These are phyloP conservation scores for Stromatinia cepivora DNA, from an alignment of 2,329 filamentous ascomycete genomes.

Conservation along the genomic window DNA sequence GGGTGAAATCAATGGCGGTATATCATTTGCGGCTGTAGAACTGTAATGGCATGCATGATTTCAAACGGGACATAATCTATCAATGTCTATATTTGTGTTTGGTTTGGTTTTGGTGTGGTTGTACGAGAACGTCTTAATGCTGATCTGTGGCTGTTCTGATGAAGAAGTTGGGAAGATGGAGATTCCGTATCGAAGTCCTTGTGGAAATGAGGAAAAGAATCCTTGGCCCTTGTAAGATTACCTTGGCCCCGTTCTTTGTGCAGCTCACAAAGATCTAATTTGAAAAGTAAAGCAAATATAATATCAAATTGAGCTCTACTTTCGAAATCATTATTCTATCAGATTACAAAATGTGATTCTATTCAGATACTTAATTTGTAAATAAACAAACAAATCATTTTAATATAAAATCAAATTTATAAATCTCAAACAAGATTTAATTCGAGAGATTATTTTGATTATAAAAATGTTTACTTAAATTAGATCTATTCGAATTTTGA, in stretches of 20 bases:
- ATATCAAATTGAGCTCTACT: too few species aligned
- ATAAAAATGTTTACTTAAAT: too few species aligned
- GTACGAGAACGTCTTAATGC: neutral
- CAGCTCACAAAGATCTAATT: neutral
- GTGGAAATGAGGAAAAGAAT: neutral
- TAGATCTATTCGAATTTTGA: too few species aligned
- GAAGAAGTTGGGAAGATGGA: neutral
- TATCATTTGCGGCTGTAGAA: neutral
- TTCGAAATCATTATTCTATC: too few species aligned
- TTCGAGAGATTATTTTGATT: too few species aligned
- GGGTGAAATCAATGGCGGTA: neutral
- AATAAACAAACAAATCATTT: too few species aligned
- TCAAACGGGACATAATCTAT: neutral
- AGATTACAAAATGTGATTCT: too few species aligned
- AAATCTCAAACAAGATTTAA: too few species aligned
- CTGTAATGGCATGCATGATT: neutral
- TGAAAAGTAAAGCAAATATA: too few species aligned
- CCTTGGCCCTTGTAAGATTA: neutral
- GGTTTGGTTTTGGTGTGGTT: neutral
- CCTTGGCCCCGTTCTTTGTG: neutral
- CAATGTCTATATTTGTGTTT: neutral
- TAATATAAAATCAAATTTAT: too few species aligned
- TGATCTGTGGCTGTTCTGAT: neutral
- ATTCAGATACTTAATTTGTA: too few species aligned
- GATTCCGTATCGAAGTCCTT: neutral